A percentile compares a stretch with the other conserved stretches of the same genome.
Evolutionary conservation across 2,329 filamentous ascomycete genomes (phyloP).

Genomic region (Escovopsis sp.): DNA sequence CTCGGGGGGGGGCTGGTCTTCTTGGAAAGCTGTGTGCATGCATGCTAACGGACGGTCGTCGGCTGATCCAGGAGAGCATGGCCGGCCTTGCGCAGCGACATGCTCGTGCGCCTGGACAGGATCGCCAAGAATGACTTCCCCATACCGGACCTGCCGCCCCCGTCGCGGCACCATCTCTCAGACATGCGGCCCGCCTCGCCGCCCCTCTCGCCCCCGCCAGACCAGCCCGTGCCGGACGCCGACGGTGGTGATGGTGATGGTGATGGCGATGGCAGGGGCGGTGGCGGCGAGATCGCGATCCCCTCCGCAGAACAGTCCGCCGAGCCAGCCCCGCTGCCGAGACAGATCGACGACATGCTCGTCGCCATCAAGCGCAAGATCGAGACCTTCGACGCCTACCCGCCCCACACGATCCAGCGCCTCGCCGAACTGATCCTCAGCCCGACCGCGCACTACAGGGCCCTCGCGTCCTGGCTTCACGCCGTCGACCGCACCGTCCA

Average conservation of each 20-base stretch:
- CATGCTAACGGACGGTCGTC: too few relatives aligned
- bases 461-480: slow-evolving; percentile 70
- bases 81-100: slow-evolving; percentile 48
- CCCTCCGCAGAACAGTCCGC: slow-evolving; percentile 11
- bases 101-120: slow-evolving; percentile 61
- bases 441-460: slow-evolving; percentile 66
- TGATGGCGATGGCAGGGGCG: too few relatives aligned
- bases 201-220: slow-evolving; percentile 28
- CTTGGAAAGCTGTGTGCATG: too few relatives aligned
- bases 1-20: too few relatives aligned
- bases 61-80: slow-evolving; percentile 52
- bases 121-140: slow-evolving; percentile 64
- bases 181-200: slow-evolving; percentile 29
- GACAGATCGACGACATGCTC: slow-evolving; percentile 47
- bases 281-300: too few relatives aligned
- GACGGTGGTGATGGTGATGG: too few relatives aligned
- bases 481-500: slow-evolving; percentile 82
- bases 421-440: slow-evolving; percentile 71
- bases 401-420: slow-evolving; percentile 86
- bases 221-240: slow-evolving; percentile 36
- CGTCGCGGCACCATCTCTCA: slow-evolving; percentile 23
- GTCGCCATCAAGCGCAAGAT: slow-evolving; percentile 46
- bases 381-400: slow-evolving; percentile 53
- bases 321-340: slow-evolving; percentile 39
- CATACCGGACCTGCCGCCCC: slow-evolving; percentile 42